Evolutionary conservation across 1,284 basidiomycete genomes (phyloP), one percentile per base, ranked within the genome.

Genomic region (Microbotryum saponariae): DNA sequence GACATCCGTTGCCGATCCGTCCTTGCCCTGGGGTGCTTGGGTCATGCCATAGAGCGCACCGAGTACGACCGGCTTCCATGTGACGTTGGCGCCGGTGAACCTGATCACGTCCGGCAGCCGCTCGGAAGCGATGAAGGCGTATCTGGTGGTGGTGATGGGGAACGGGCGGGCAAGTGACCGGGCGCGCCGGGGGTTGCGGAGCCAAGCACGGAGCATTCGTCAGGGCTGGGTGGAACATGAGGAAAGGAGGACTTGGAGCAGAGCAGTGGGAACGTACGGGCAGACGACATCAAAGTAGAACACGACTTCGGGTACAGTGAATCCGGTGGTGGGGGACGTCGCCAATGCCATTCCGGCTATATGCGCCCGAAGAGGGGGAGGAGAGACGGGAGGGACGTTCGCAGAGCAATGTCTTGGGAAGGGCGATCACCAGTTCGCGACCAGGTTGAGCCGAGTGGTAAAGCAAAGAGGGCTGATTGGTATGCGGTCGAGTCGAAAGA

Each of bases 21-120:
- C 53, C 45, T 60, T 60, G 31, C 59, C 59, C 46, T 60, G 59
- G 9, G 54, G 53, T 23, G 53, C 59, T 47, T 60, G 42, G 23
- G 59, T 60, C 9, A 51, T 12, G 27, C 51, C 53, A 48, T 60
- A 60, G 14, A 60, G 47, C 8, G n/a, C 59, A 2, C 59, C 59
- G 16, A 60, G 54, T 14, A 60, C 31, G 33, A 60, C 59, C 2
- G 54, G 54, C 10, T 31, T 37, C 59, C 59, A 60, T 7, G 46
- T 56, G 47, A 60, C 37, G 7, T 56, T 44, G 20, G 59, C 53
- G 46, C 53, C 53, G 7, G 59, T 60, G 31, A 53, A 27, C 5
- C 52, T 23, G 18, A 46, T 46, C 33, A 59, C 46, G 20, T 59
- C 58, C 25, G 50, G 48, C 12, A 54, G 25, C 10, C 54, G 10